A percentile compares a stretch with the other conserved stretches of the same genome.
Conservation (phyloP, 164 flowering plant species). For the Aristolochia contorta region DNA sequence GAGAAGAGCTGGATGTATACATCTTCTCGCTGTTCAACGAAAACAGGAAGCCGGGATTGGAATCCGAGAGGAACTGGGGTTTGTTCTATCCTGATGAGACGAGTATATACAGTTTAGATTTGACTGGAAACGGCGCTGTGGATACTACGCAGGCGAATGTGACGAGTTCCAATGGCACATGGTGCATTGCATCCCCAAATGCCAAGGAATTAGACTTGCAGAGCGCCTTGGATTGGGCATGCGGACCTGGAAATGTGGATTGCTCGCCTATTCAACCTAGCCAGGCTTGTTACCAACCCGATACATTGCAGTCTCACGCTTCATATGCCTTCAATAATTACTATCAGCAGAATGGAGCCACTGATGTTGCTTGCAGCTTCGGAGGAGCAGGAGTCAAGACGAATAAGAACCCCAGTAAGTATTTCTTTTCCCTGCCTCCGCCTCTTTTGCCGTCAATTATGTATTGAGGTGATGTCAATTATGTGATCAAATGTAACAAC, state of each 20-base stretch:
- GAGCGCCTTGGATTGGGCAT: constrained; percentile 89
- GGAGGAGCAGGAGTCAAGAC: constrained; percentile 81
- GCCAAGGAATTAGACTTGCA: constrained; percentile 64
- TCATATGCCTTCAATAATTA: constrained; percentile 88
- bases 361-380: constrained; percentile 77
- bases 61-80: constrained; percentile 99
- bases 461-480: background rate
- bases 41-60: constrained; percentile 87
- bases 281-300: constrained; percentile 92
- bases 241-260: constrained; percentile 89
- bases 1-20: constrained; percentile 64
- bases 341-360: constrained; percentile 90
- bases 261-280: constrained; percentile 94
- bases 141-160: constrained; percentile 29
- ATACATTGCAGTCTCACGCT: constrained; percentile 72
- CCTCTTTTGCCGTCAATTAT: background rate
- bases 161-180: constrained; percentile 49
- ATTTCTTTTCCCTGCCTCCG: background rate
- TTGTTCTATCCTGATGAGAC: constrained; percentile 86
- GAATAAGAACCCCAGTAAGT: constrained; percentile 81
- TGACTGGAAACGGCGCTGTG: constrained; percentile 53
- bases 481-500: no score
- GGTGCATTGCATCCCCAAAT: constrained; percentile 78
- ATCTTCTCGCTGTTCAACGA: constrained; percentile 92
- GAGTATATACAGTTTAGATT: constrained; percentile 72